Percentiles rank a stretch among this genome's conserved stretches.
Evolutionary conservation across 1,284 basidiomycete species (phyloP).

Genomic region (Ustilago hordei): DNA sequence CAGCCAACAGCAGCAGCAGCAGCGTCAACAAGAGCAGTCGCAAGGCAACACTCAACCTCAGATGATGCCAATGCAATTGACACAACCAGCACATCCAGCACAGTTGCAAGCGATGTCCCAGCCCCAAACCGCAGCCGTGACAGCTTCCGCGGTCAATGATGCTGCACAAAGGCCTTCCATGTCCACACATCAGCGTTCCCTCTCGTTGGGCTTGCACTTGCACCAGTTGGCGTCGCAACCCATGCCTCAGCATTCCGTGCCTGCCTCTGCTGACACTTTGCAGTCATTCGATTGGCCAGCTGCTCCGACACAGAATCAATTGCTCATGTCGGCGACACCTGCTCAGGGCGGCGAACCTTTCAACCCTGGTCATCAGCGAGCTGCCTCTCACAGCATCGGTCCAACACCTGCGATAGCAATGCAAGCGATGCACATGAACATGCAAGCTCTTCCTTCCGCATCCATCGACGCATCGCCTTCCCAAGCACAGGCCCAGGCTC

Average conservation of each 20-base stretch:
- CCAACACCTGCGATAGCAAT: conserved; percentile 23
- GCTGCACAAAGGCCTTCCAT: conserved; percentile 27
- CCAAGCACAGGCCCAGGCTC: conserved; percentile 17
- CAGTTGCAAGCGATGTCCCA: conserved; percentile 28
- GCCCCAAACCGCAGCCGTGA: background rate
- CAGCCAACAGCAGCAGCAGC: conserved; percentile 9
- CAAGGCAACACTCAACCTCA: conserved; percentile 15
- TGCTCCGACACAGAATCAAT: conserved; percentile 33
- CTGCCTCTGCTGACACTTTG: conserved; percentile 35
- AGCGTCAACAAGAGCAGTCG: conserved; percentile 10
- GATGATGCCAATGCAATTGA: conserved; percentile 34
- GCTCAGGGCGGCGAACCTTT: conserved; percentile 23
- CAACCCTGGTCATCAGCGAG: conserved; percentile 27
- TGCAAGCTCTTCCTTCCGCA: conserved; percentile 19
- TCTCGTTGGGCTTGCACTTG: conserved; percentile 43
- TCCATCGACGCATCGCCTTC: conserved; percentile 23
- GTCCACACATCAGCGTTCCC: conserved; percentile 45
- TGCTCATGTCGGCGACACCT: conserved; percentile 40
- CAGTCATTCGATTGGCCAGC: conserved; percentile 41
- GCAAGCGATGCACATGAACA: conserved; percentile 30
- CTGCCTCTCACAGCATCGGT: conserved; percentile 39
- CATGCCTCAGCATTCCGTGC: conserved; percentile 37
- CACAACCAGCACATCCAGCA: conserved; percentile 21
- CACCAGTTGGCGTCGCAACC: conserved; percentile 35
- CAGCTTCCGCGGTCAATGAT: conserved; percentile 18